These are phyloP conservation scores for Cystofilobasidium capitatum DNA, from an alignment of 768 basidiomycete genomes.

Conservation along the genomic window DNA sequence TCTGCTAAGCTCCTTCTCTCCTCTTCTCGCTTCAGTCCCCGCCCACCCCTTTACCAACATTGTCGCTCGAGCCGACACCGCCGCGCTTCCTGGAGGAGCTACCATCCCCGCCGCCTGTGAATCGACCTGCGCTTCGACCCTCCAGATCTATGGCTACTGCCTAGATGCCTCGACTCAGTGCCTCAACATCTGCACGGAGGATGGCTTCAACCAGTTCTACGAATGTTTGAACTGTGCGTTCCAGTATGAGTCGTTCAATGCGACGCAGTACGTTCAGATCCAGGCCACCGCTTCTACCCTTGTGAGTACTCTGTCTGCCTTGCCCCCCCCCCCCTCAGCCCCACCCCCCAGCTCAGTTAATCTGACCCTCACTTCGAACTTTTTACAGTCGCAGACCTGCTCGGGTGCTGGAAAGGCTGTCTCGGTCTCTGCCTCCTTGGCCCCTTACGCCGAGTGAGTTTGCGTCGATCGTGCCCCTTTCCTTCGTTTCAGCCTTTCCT, in stretches of 20 bases:
- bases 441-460: background rate
- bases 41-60: background rate
- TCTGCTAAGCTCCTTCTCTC: background rate
- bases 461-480: background rate
- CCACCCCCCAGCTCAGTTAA: background rate
- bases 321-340: background rate
- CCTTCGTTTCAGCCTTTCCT: background rate
- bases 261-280: background rate
- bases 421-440: background rate
- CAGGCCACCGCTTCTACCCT: background rate
- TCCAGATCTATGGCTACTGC: background rate
- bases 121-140: background rate
- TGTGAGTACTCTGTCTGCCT: background rate
- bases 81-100: background rate
- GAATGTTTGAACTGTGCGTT: background rate
- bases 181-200: background rate
- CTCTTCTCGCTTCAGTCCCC: background rate
- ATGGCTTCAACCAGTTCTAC: background rate
- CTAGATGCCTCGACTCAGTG: background rate
- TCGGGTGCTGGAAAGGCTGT: background rate
- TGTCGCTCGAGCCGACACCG: background rate
- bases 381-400: background rate
- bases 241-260: background rate
- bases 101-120: background rate
- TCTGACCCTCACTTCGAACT: background rate